A percentile compares a stretch with the other conserved stretches of the same genome.
These are phyloP conservation scores for Triticum dicoccoides DNA, from an alignment of 176 grass and related monocot genomes.

Conservation along the genomic window DNA sequence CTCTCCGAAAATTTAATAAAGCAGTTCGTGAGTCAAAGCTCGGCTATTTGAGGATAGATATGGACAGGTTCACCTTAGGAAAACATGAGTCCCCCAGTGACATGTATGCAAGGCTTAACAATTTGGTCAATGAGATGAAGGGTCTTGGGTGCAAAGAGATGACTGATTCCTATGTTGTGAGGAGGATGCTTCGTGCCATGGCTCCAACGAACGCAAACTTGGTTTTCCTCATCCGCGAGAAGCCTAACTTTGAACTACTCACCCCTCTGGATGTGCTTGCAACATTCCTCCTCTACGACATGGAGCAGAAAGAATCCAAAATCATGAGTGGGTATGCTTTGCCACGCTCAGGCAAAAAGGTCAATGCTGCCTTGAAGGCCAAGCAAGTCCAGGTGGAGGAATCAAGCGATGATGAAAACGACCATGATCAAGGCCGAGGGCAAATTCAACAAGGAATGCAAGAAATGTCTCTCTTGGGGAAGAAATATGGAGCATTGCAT, in stretches of 20 bases:
- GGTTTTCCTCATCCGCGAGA: background rate
- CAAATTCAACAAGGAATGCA: background rate
- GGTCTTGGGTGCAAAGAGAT: background rate
- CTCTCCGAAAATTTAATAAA: too few relatives aligned
- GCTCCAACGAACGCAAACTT: background rate
- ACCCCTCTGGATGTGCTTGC: background rate
- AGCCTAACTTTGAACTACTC: conserved; percentile 1
- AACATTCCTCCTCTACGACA: background rate
- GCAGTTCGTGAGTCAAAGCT: too few relatives aligned
- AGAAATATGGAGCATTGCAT: background rate
- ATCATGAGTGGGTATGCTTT: background rate
- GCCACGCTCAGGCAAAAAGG: background rate
- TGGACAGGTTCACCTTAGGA: too few relatives aligned
- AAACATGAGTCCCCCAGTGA: background rate
- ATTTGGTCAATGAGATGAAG: background rate
- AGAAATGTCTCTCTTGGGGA: background rate
- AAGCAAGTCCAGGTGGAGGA: background rate
- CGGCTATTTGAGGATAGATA: too few relatives aligned
- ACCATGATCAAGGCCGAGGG: background rate
- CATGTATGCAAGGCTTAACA: background rate
- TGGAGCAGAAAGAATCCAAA: background rate
- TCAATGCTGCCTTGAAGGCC: background rate
- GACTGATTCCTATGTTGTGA: background rate
- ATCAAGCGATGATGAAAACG: background rate
- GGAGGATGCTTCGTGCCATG: background rate